Evolutionary conservation across 306 rosid species (phyloP).

Genomic region (Mimosa bimucronata): DNA sequence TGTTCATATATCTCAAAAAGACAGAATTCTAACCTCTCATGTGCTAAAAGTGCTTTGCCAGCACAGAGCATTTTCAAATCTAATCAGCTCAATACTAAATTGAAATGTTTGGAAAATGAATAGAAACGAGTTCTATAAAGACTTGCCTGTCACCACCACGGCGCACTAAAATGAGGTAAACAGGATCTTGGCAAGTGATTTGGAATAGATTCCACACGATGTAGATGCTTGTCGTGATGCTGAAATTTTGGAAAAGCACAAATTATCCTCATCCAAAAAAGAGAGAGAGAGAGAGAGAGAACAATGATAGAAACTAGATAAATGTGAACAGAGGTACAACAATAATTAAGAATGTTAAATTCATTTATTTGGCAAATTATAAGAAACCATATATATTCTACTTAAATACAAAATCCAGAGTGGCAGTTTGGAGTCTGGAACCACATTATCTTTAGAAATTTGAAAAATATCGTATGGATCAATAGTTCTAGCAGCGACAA

Average conservation of each 20-base stretch:
- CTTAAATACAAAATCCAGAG: background rate
- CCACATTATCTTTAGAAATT: background rate
- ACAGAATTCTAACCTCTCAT: conserved; percentile 25
- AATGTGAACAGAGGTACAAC: too few relatives aligned
- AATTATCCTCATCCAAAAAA: conserved; percentile 31
- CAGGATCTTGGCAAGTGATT: conserved; percentile 71
- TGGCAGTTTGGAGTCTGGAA: background rate
- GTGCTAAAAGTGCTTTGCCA: conserved; percentile 7
- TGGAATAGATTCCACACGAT: conserved; percentile 62
- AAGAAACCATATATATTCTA: background rate
- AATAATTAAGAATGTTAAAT: background rate
- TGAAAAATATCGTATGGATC: background rate
- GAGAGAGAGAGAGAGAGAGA: too few relatives aligned
- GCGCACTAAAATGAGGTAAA: conserved; percentile 58
- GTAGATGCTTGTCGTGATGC: conserved; percentile 65
- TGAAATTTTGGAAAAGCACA: conserved; percentile 40
- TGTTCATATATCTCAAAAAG: background rate
- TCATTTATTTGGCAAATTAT: background rate
- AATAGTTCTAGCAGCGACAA: background rate
- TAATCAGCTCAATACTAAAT: conserved; percentile 5
- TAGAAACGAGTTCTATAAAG: conserved; percentile 17
- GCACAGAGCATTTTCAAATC: conserved; percentile 2
- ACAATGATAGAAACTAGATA: too few relatives aligned
- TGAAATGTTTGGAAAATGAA: conserved; percentile 8
- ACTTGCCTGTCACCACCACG: conserved; percentile 64